phyloP scores from a whole-genome alignment of 139 green algal genomes.

The Mesotaenium endlicherianum region DNA sequence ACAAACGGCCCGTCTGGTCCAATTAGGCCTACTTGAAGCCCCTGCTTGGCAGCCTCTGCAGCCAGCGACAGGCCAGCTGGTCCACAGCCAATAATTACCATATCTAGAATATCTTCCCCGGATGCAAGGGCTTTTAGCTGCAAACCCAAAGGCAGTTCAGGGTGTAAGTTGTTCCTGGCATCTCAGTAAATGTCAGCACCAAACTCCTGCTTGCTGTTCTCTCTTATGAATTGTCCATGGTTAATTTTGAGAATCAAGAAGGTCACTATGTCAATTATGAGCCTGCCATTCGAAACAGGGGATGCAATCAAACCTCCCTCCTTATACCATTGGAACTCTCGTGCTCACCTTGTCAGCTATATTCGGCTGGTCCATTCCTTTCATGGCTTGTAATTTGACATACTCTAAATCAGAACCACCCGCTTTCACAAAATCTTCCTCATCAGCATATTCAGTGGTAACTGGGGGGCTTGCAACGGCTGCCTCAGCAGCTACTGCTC shows the following conservation, averaged over 20 bases:
- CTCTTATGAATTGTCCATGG: background rate
- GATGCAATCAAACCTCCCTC: background rate
- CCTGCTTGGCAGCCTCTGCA: slow-evolving; percentile 73
- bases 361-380: slow-evolving; percentile 40
- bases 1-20: slow-evolving; percentile 77
- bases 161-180: background rate
- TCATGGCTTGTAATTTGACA: slow-evolving; percentile 29
- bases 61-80: slow-evolving; percentile 87
- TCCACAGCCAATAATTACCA: slow-evolving; percentile 72
- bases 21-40: slow-evolving; percentile 69
- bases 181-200: background rate
- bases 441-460: slow-evolving; percentile 7
- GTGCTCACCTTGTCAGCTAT: slow-evolving; percentile 41
- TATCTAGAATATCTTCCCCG: slow-evolving; percentile 32
- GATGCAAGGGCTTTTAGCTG: background rate
- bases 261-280: slow-evolving; percentile 6
- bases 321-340: background rate
- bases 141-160: background rate
- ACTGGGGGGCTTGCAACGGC: too few relatives aligned
- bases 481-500: background rate
- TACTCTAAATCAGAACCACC: slow-evolving; percentile 42
- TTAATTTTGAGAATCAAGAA: slow-evolving; percentile 4
- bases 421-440: slow-evolving; percentile 49
- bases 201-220: background rate
- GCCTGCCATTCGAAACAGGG: background rate